phyloP scores from a whole-genome alignment of 2,329 filamentous ascomycete genomes.

The Ramichloridium luteum region DNA sequence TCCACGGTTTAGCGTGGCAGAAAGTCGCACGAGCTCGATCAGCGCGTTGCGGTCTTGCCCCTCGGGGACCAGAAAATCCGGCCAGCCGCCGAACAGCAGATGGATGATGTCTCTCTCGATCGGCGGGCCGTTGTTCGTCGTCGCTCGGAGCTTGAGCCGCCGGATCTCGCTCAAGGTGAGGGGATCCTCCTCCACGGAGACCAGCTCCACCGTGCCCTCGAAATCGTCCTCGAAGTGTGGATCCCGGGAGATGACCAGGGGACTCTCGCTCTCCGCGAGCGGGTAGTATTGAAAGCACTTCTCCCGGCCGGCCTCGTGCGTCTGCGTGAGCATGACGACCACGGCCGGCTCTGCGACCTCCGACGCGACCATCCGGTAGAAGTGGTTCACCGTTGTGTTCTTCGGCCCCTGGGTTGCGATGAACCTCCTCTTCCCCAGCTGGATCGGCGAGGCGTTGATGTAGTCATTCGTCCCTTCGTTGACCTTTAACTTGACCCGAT shows the following conservation, averaged over 20 bases:
- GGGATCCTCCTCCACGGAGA: slow-evolving; percentile 42
- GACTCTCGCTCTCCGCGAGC: slow-evolving; percentile 20
- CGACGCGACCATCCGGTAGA: slow-evolving; percentile 84
- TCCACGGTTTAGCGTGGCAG: slow-evolving; percentile 44
- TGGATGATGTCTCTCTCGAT: slow-evolving; percentile 61
- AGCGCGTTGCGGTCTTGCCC: slow-evolving; percentile 55
- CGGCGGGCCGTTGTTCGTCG: slow-evolving; percentile 19
- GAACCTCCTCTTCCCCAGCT: slow-evolving; percentile 45
- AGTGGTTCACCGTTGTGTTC: slow-evolving; percentile 58
- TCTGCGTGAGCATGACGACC: slow-evolving; percentile 89
- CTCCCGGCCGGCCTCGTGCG: slow-evolving; percentile 61
- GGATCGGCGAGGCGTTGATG: slow-evolving; percentile 40
- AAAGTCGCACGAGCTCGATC: slow-evolving; percentile 56
- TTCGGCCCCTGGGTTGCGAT: slow-evolving; percentile 89
- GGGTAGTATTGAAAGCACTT: slow-evolving; percentile 83
- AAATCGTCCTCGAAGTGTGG: slow-evolving; percentile 35
- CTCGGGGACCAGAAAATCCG: slow-evolving; percentile 74
- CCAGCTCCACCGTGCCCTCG: slow-evolving; percentile 54
- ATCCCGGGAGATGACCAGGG: slow-evolving; percentile 17
- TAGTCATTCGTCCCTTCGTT: slow-evolving; percentile 49
- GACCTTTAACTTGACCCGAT: slow-evolving; percentile 69
- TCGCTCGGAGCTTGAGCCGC: slow-evolving; percentile 47
- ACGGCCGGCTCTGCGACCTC: slow-evolving; percentile 52
- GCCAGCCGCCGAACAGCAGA: slow-evolving; percentile 77
- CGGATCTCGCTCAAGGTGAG: slow-evolving; percentile 56